Conservation (phyloP, 2,329 filamentous ascomycete species). For the Alternaria solani region DNA sequence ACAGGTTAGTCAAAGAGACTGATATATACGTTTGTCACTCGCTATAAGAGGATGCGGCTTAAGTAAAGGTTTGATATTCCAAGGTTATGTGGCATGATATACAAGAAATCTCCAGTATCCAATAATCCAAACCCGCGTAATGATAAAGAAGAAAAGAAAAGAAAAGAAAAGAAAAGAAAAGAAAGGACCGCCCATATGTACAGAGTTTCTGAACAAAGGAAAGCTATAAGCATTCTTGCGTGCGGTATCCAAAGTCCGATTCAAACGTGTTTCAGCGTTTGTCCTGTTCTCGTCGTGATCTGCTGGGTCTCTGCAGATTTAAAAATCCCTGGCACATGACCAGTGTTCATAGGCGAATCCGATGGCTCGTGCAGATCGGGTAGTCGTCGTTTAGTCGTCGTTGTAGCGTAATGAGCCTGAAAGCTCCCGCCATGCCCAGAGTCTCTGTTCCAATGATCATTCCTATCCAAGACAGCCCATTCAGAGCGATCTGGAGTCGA, state of each 20-base stretch:
- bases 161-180: not conserved
- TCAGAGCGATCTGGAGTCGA: not conserved
- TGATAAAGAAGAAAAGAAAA: not conserved
- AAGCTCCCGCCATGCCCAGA: not conserved
- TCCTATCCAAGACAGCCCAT: not conserved
- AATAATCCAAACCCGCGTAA: not conserved
- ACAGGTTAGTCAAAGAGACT: slow-evolving; percentile 42
- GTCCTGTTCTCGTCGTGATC: not conserved
- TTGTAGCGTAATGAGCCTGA: not conserved
- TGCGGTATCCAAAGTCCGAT: not conserved
- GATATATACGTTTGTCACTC: not conserved
- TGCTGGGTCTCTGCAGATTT: not conserved
- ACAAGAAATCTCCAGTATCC: not conserved
- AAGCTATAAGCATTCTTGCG: not conserved
- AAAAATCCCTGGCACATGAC: not conserved
- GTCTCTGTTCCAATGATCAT: not conserved
- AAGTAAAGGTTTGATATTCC: not conserved
- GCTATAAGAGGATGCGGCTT: not conserved
- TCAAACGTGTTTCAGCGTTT: not conserved
- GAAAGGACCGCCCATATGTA: slow-evolving; percentile 15
- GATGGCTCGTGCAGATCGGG: not conserved
- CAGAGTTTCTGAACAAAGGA: slow-evolving; percentile 1
- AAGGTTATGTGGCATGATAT: not conserved
- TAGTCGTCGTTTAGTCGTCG: not conserved
- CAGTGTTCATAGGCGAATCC: not conserved